phyloP scores from a whole-genome alignment of 176 grass and related monocot genomes.

The Zea mays region Zm-B73-REFERENCE-NAM-5.0 NC_050100.1:98551001-98551500 shows the following conservation, averaged over 20 bases:
- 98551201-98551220: neutral
- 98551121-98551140: constrained; percentile 9
- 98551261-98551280: neutral
- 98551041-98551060: too few species aligned
- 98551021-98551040: too few species aligned
- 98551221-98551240: neutral
- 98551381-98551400: neutral
- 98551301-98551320: neutral
- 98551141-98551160: neutral
- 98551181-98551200: constrained; percentile 20
- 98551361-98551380: neutral
- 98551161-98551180: neutral
- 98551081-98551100: too few species aligned
- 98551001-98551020: too few species aligned
- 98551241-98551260: neutral
- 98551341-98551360: neutral
- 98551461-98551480: constrained; percentile 6
- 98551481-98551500: neutral
- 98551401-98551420: neutral
- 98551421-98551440: neutral
- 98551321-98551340: neutral
- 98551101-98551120: too few species aligned
- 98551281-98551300: neutral
- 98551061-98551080: too few species aligned
- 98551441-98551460: constrained; percentile 3